phyloP scores from a whole-genome alignment of 192 early-diverging fungal genomes.

The Entophlyctis luteolus region DNA sequence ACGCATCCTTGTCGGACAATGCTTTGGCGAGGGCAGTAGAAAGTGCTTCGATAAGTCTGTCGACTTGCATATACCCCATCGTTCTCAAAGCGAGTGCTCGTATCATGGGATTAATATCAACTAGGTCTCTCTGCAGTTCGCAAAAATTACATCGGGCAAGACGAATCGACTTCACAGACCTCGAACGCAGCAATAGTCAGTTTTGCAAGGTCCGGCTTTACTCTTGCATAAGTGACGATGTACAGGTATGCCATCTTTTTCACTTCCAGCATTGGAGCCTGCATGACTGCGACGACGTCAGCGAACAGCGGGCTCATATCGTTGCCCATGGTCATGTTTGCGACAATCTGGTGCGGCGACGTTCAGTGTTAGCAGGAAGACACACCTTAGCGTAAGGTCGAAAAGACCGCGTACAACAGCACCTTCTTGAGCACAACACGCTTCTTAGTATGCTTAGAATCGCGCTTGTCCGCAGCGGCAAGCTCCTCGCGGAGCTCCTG shows the following conservation, averaged over 20 bases:
- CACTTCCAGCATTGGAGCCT: conserved; percentile 94
- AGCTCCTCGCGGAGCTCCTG: conserved; percentile 85
- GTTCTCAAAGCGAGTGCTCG: conserved; percentile 94
- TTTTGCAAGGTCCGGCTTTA: conserved; percentile 94
- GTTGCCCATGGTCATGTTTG: conserved; percentile 99
- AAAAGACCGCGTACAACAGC: too few species aligned
- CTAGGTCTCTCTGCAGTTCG: conserved; percentile 67
- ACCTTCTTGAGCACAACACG: conserved; percentile 84
- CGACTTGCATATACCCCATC: conserved; percentile 95
- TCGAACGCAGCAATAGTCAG: conserved; percentile 97
- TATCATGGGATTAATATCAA: conserved; percentile 91
- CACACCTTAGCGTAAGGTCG: too few species aligned
- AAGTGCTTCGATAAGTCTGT: conserved; percentile 91
- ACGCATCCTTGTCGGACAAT: conserved; percentile 85
- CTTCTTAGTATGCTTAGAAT: conserved; percentile 74
- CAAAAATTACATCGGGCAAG: conserved; percentile 13
- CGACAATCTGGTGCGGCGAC: conserved; percentile 71
- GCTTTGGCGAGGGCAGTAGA: conserved; percentile 88
- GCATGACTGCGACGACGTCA: conserved; percentile 99
- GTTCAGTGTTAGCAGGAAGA: too few species aligned
- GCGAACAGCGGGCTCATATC: conserved; percentile 93
- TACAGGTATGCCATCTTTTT: conserved; percentile 99
- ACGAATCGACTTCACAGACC: conserved; percentile 46
- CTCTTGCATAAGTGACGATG: conserved; percentile 96
- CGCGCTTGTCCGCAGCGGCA: conserved; percentile 73